These are phyloP conservation scores for Zea luxurians DNA, from an alignment of 176 grass and related monocot genomes.

Conservation along the genomic window DNA sequence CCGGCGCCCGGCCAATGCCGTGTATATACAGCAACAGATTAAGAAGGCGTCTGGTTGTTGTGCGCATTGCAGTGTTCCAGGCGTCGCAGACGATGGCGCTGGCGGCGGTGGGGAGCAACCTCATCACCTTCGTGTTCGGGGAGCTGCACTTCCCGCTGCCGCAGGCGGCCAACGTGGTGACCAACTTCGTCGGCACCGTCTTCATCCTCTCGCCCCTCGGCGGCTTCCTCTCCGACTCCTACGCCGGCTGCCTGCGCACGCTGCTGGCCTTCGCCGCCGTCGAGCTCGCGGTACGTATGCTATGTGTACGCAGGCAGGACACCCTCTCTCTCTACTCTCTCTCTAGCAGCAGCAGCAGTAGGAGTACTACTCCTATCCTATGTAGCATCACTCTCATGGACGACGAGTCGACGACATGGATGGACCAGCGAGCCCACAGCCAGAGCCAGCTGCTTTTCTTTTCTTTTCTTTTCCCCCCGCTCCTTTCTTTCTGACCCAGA, in stretches of 20 bases:
- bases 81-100: slow-evolving; percentile 59
- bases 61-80: slow-evolving; percentile 40
- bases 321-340: too few relatives aligned
- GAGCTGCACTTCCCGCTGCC: slow-evolving; percentile 60
- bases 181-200: slow-evolving; percentile 65
- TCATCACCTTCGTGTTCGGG: slow-evolving; percentile 61
- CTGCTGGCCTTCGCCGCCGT: slow-evolving; percentile 45
- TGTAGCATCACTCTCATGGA: background rate
- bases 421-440: too few relatives aligned
- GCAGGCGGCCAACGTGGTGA: slow-evolving; percentile 55
- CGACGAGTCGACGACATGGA: background rate
- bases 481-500: background rate
- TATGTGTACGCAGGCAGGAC: background rate
- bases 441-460: background rate
- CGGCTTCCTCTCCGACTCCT: slow-evolving; percentile 44
- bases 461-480: background rate
- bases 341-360: background rate
- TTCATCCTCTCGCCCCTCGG: slow-evolving; percentile 61
- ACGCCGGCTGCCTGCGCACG: slow-evolving; percentile 54
- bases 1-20: too few relatives aligned
- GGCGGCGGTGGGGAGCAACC: slow-evolving; percentile 63
- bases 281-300: slow-evolving; percentile 45
- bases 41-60: too few relatives aligned
- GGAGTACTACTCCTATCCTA: background rate
- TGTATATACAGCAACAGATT: too few relatives aligned